These are phyloP conservation scores for Danielia oregonensis DNA, from an alignment of 805 yeast species.

Conservation along the genomic window DNA sequence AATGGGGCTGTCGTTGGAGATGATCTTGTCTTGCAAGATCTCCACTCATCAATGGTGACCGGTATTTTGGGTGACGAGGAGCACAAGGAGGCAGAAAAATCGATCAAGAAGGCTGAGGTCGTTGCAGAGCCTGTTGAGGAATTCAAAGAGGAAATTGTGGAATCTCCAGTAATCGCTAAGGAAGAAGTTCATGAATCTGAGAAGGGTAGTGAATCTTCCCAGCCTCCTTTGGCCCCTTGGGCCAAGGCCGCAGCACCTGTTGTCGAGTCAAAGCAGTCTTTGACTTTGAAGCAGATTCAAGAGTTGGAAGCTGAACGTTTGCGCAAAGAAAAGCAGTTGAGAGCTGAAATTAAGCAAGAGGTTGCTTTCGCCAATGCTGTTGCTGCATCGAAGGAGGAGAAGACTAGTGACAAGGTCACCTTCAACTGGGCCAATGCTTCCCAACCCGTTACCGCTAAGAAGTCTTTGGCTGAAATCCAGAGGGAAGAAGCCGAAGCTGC, in stretches of 20 bases:
- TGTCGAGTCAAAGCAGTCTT: slow-evolving; percentile 26
- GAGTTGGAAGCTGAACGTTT: slow-evolving; percentile 44
- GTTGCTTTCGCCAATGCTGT: slow-evolving; percentile 15
- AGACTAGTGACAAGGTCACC: slow-evolving; percentile 22
- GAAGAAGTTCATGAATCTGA: neutral
- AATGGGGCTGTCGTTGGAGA: slow-evolving; percentile 8
- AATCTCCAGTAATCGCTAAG: neutral
- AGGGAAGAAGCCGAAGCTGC: slow-evolving; percentile 41
- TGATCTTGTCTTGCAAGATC: slow-evolving; percentile 32
- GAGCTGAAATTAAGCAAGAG: slow-evolving; percentile 29
- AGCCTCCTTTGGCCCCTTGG: slow-evolving; percentile 49
- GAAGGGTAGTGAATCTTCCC: neutral
- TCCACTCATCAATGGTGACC: slow-evolving; percentile 39
- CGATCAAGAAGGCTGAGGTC: slow-evolving; percentile 1
- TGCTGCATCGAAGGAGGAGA: slow-evolving; percentile 24
- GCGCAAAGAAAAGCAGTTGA: slow-evolving; percentile 35
- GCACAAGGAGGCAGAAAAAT: neutral
- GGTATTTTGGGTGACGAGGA: slow-evolving; percentile 33
- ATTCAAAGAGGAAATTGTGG: neutral
- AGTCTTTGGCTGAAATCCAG: slow-evolving; percentile 60
- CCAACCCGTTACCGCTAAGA: slow-evolving; percentile 30
- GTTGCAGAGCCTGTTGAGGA: slow-evolving; percentile 1
- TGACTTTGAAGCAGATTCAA: slow-evolving; percentile 51
- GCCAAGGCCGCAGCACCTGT: slow-evolving; percentile 29
- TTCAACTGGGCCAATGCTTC: slow-evolving; percentile 41